Base-by-base conservation (phyloP, 495 filamentous ascomycete species). In the Arthonia radiata region DNA sequence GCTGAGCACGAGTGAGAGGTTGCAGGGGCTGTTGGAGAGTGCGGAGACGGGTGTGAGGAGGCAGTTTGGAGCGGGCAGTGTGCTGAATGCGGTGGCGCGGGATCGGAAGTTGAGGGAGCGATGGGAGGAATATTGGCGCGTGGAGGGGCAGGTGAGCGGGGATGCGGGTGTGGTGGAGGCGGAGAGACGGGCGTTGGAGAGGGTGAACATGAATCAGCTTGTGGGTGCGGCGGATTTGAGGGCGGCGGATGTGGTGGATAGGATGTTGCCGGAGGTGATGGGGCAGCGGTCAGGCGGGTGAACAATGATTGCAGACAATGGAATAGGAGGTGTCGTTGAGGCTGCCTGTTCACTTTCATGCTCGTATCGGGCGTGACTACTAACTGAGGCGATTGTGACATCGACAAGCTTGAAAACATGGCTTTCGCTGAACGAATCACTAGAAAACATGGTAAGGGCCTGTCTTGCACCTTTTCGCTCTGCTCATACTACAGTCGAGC, bases 71-170 rank as follows among this genome's bases (percentile, higher is more conserved):
- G 26, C 60, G 30, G 65, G 54, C 14, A 51, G 64, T 23, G 40
- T 67, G 7, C 45, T 60, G 23, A 71, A 67, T 43, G 59, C 59
- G 13, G 55, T 67, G 10, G 53, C 61, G n/a, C 39, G 67, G 30
- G 61, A 73, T 37, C 37, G 39, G 17, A 45, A 42, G 30, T 44
- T 71, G 35, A 56, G 65, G 41, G 46, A 45, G 27, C 51, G 51
- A 26, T 49, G 56, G 29, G 64, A 67, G 41, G 42, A 35, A 23
- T 72, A 72, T 39, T 72, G 67, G 67, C 47, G 46, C 24, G 52
- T 52, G 14, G 61, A 45, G 36, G 37, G 25, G 26, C 31, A 27
- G 23, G 33, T 43, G 29, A 48, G 37, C 44, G 38, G 32, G 31
- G 48, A 37, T 30, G 33, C 39, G 36, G 37, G 33, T 26, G 58